Base-by-base conservation (phyloP, 2,329 filamentous ascomycete species). In the Coniochaeta prunicola region DNA sequence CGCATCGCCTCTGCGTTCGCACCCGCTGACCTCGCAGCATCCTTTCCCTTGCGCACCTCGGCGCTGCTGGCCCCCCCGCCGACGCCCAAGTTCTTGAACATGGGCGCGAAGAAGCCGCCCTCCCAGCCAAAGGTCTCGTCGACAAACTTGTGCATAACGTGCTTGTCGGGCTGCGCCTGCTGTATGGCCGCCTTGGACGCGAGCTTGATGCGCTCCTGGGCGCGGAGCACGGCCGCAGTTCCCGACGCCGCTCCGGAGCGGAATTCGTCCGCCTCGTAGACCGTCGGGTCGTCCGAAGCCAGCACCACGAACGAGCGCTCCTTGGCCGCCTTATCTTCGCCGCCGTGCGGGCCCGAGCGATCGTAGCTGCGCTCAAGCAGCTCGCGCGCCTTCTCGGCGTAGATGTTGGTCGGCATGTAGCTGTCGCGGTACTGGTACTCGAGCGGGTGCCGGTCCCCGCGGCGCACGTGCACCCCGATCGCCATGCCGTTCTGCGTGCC, bases 101-200 rank as follows among this genome's bases (percentile, higher is more conserved):
- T 87, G 66, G 85, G 82, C 15, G 83, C 81, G 73, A 89, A 96
- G 77, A 96, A 96, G 1, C 91, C 91, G 19, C 91, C 91, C 70
- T 96, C 91, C 91, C 91, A 96, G 31, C 91, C 91, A 42, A 90
- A 86, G 1, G 86, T 83, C 68, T 92, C 87, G 60, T 92, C 89
- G 36, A 89, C 80, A 69, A 89, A 90, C 65, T 82, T 84, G 63
- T 81, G 80, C 68, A 88, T 83, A 7, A 80, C 75, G 12, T 75
- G 73, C 26, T 73, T 73, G 61, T 83, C 74, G 55, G 53, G 57
- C 19, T 50, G 53, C 59, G 68, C 73, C 63, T 71, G 71, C 66
- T 76, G 66, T 36, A 76, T 70, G 24, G 75, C 73, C 30, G 76
- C 70, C 68, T 89, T 90, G 56, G 84, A 85, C 9, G 90, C 89